Conservation (phyloP, 148 eudicot genomes). For the Dianthus caryophyllus region DNA sequence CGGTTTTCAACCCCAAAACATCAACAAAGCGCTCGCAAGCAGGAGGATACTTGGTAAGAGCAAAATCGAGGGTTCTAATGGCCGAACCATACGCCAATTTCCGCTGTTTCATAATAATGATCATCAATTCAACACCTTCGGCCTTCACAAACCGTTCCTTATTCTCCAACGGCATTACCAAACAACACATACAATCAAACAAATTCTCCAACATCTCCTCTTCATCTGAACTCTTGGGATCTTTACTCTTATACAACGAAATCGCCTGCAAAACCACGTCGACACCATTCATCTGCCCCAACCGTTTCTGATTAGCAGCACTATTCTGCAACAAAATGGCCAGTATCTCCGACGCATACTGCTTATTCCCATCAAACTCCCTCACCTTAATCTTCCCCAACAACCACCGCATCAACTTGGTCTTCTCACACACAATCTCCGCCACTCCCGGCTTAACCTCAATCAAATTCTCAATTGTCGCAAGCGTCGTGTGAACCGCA, state of each 20-base stretch:
- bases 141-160: slow-evolving; percentile 95
- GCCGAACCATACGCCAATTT: slow-evolving; percentile 91
- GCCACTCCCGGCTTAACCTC: slow-evolving; percentile 85
- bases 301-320: slow-evolving; percentile 72
- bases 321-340: slow-evolving; percentile 96
- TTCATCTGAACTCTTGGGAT: slow-evolving; percentile 82
- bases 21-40: slow-evolving; percentile 98
- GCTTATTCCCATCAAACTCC: slow-evolving; percentile 93
- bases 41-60: slow-evolving; percentile 92
- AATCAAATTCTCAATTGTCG: slow-evolving; percentile 79
- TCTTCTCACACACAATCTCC: slow-evolving; percentile 88
- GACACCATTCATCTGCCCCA: slow-evolving; percentile 93
- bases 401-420: slow-evolving; percentile 79
- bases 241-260: slow-evolving; percentile 87
- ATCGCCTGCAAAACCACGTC: slow-evolving; percentile 94
- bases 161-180: slow-evolving; percentile 97
- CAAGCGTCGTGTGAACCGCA: slow-evolving; percentile 52
- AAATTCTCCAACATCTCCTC: slow-evolving; percentile 99
- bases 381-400: slow-evolving; percentile 78
- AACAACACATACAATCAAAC: slow-evolving; percentile 94
- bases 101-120: slow-evolving; percentile 98
- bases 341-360: slow-evolving; percentile 88
- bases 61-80: slow-evolving; percentile 87
- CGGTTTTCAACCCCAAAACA: slow-evolving; percentile 97
- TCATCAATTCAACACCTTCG: slow-evolving; percentile 97